Evolutionary conservation across 1,284 basidiomycete genomes (phyloP).

Genomic region (Sporisorium reilianum): DNA sequence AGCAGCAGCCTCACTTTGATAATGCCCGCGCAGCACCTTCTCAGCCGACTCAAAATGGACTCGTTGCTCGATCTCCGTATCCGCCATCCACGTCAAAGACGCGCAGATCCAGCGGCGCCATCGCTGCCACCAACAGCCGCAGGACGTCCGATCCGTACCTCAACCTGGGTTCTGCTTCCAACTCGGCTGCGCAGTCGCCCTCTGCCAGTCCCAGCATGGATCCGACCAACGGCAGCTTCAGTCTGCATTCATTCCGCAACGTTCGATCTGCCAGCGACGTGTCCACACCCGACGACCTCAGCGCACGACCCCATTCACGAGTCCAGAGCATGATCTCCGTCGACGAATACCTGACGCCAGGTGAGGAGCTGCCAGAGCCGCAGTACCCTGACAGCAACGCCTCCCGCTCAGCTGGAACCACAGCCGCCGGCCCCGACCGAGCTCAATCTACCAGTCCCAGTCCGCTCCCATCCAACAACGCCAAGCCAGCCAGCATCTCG

Average conservation of each 20-base stretch:
- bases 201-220: constrained; percentile 23
- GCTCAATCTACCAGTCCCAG: constrained; percentile 34
- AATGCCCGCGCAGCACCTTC: neutral
- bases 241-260: constrained; percentile 51
- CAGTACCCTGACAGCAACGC: constrained; percentile 7
- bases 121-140: constrained; percentile 3
- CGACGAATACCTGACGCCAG: constrained; percentile 48
- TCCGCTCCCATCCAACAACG: neutral
- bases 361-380: constrained; percentile 45
- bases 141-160: constrained; percentile 24
- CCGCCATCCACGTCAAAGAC: constrained; percentile 28
- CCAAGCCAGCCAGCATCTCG: constrained; percentile 48
- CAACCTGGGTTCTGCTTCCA: constrained; percentile 17
- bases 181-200: constrained; percentile 37
- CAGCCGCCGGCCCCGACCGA: constrained; percentile 1
- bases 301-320: constrained; percentile 23
- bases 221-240: constrained; percentile 31
- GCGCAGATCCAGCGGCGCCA: constrained; percentile 15
- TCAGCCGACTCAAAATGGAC: neutral
- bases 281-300: constrained; percentile 21
- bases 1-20: neutral
- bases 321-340: constrained; percentile 45
- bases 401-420: constrained; percentile 6
- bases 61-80: constrained; percentile 20
- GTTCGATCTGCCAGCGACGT: constrained; percentile 45